phyloP scores from a whole-genome alignment of 1,284 basidiomycete genomes.

The Naganishia sp. region DNA sequence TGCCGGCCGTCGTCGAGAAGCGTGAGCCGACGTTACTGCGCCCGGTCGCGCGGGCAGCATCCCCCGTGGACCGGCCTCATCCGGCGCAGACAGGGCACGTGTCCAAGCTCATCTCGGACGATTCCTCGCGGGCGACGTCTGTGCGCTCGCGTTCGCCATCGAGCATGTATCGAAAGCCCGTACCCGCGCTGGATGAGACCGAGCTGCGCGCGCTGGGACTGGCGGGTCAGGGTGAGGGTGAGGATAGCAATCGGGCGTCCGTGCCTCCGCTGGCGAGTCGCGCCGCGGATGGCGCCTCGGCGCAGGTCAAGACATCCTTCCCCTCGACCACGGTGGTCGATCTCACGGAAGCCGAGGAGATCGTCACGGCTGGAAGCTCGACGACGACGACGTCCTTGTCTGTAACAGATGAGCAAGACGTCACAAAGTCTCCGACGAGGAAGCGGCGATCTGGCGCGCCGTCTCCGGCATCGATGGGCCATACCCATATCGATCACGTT shows the following conservation, averaged over 20 bases:
- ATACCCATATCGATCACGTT: neutral
- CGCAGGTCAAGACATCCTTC: too few relatives aligned
- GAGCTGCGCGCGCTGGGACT: conserved; percentile 11
- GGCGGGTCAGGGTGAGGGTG: neutral
- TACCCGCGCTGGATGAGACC: conserved; percentile 4
- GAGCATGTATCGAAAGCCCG: conserved; percentile 17
- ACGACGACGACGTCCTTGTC: neutral
- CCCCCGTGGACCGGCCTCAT: too few relatives aligned
- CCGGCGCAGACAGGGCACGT: neutral
- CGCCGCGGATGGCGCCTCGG: neutral
- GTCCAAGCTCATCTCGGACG: neutral
- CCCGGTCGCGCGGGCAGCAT: too few relatives aligned
- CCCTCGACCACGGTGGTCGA: neutral
- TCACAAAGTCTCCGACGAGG: conserved; percentile 5
- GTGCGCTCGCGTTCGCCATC: conserved; percentile 6
- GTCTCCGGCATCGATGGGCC: conserved; percentile 6
- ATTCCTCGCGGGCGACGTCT: neutral
- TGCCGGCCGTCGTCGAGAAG: conserved; percentile 12
- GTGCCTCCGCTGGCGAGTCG: neutral
- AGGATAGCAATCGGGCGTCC: neutral
- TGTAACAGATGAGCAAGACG: neutral
- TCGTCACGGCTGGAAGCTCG: neutral
- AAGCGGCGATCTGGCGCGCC: conserved; percentile 16
- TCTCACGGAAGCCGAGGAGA: neutral
- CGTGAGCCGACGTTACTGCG: neutral